Conservation (phyloP, 805 yeast species). For the Danielia oregonensis region DNA sequence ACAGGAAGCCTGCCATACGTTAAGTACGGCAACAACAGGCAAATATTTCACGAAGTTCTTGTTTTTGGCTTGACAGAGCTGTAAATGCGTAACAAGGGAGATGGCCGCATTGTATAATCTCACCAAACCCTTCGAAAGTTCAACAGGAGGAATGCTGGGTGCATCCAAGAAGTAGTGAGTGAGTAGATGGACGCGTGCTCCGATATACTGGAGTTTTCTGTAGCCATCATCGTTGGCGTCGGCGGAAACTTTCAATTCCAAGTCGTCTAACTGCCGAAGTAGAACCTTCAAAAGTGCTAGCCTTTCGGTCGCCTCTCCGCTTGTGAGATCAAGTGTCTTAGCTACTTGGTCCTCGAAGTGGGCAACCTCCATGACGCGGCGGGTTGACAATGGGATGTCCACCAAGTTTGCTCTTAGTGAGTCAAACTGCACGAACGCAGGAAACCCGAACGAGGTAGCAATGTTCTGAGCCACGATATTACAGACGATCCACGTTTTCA, state of each 20-base stretch:
- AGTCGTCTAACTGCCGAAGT: constrained; percentile 67
- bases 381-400: constrained; percentile 55
- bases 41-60: constrained; percentile 66
- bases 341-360: constrained; percentile 84
- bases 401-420: constrained; percentile 44
- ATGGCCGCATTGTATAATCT: constrained; percentile 78
- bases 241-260: constrained; percentile 53
- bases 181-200: constrained; percentile 76
- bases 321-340: constrained; percentile 68
- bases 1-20: constrained; percentile 90
- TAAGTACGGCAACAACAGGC: constrained; percentile 78
- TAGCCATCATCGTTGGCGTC: constrained; percentile 55
- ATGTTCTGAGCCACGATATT: constrained; percentile 86
- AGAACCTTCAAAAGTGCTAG: constrained; percentile 71
- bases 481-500: constrained; percentile 90
- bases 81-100: constrained; percentile 64
- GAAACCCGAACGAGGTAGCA: constrained; percentile 92
- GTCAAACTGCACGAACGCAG: constrained; percentile 86
- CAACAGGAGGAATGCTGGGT: constrained; percentile 47
- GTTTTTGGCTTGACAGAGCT: constrained; percentile 55
- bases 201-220: constrained; percentile 62
- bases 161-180: constrained; percentile 80
- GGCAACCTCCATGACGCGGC: constrained; percentile 78
- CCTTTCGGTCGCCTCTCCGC: constrained; percentile 66
- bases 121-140: constrained; percentile 68